A percentile compares a stretch with the other conserved stretches of the same genome.
These are phyloP conservation scores for Capsicum baccatum DNA, from an alignment of 257 asterid species.

Conservation along the genomic window DNA sequence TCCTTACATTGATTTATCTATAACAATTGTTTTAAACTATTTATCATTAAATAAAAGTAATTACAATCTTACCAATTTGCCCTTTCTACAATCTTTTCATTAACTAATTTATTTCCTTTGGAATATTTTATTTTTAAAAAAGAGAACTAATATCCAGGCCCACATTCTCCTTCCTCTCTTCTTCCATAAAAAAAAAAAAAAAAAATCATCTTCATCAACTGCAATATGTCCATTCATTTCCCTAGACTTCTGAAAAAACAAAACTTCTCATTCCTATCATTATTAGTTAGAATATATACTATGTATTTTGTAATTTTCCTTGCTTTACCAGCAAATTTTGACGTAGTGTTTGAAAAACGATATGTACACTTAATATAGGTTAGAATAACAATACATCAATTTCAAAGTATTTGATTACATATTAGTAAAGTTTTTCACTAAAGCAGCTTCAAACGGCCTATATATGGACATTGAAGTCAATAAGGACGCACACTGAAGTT, in stretches of 20 bases:
- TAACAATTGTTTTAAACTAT: not conserved
- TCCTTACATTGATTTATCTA: not conserved
- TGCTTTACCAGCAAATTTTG: not conserved
- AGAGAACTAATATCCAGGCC: not conserved
- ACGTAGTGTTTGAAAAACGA: not conserved
- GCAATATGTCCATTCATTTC: not conserved
- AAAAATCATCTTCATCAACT: not conserved
- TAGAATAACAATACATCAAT: not conserved
- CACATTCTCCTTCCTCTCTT: not conserved
- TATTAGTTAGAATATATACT: not conserved
- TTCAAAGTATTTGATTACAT: not conserved
- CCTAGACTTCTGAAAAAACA: not conserved
- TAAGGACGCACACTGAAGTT: not conserved
- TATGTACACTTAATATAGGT: not conserved
- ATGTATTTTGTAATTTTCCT: not conserved
- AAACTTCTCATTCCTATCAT: not conserved
- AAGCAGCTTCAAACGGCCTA: not conserved
- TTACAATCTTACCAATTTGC: not conserved
- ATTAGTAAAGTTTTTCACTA: not conserved
- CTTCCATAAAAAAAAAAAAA: not conserved
- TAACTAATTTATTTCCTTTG: not conserved
- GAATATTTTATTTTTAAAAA: not conserved
- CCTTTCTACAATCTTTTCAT: not conserved
- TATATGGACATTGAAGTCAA: not conserved
- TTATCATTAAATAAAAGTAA: not conserved